Conservation (phyloP, 2,329 filamentous ascomycete species). For the Microdochium bolleyi region DNA sequence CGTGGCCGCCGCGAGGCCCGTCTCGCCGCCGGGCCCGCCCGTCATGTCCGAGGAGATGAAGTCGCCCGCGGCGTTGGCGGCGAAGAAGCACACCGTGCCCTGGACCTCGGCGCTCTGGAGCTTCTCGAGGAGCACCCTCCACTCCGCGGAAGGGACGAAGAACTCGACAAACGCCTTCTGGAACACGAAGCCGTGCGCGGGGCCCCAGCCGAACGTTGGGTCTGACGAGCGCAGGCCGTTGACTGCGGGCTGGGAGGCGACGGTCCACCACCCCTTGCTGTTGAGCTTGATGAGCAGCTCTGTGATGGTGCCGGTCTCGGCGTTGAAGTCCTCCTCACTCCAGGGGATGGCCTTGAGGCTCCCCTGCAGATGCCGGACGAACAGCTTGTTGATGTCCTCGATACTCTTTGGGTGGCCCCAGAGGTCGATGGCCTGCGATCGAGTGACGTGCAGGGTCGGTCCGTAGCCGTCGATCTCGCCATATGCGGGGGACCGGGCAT, state of each 20-base stretch:
- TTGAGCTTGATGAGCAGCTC: slow-evolving; percentile 70
- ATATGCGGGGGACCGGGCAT: slow-evolving; percentile 85
- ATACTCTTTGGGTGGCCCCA: slow-evolving; percentile 72
- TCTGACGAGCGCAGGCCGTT: slow-evolving; percentile 76
- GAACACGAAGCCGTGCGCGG: slow-evolving; percentile 87
- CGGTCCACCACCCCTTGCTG: slow-evolving; percentile 83
- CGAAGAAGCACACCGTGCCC: slow-evolving; percentile 78
- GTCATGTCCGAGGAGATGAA: slow-evolving; percentile 62
- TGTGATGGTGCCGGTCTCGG: slow-evolving; percentile 78
- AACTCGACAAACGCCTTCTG: slow-evolving; percentile 98
- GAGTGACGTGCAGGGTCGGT: slow-evolving; percentile 85
- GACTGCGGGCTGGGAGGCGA: slow-evolving; percentile 90
- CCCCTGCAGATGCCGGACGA: slow-evolving; percentile 73
- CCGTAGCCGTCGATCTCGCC: slow-evolving; percentile 98
- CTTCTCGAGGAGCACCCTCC: slow-evolving; percentile 55
- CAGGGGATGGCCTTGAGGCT: slow-evolving; percentile 78
- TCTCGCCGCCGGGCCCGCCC: slow-evolving; percentile 22
- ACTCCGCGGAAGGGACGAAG: slow-evolving; percentile 73
- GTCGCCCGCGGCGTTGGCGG: slow-evolving; percentile 68
- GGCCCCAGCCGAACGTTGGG: slow-evolving; percentile 85
- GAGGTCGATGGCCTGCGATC: slow-evolving; percentile 71
- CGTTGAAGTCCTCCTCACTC: slow-evolving; percentile 81
- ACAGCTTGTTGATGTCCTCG: slow-evolving; percentile 71
- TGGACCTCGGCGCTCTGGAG: slow-evolving; percentile 51
- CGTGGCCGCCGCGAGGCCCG: slow-evolving; percentile 15